Evolutionary conservation across 2,329 filamentous ascomycete genomes (phyloP).

Genomic region (Ceratocystis albifundus): DNA sequence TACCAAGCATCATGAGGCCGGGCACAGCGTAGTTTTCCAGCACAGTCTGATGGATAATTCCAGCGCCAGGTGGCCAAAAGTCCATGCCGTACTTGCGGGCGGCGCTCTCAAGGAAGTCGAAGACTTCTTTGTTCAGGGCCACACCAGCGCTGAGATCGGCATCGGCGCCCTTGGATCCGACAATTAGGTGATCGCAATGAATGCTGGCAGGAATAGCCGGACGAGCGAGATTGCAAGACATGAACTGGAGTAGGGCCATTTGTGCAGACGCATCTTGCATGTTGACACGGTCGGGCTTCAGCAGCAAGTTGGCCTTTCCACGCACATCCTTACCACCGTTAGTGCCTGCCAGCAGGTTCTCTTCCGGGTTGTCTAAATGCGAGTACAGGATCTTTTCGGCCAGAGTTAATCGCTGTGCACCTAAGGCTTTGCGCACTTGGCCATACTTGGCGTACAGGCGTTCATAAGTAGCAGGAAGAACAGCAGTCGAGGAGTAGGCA

Average conservation of each 20-base stretch:
- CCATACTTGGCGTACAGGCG: conserved; percentile 67
- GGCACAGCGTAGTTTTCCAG: conserved; percentile 97
- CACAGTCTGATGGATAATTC: conserved; percentile 95
- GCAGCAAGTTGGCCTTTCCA: conserved; percentile 82
- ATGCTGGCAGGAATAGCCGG: conserved; percentile 95
- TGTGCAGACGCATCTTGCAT: conserved; percentile 99
- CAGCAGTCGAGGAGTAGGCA: conserved; percentile 33
- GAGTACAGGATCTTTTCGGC: conserved; percentile 98
- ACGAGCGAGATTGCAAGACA: conserved; percentile 80
- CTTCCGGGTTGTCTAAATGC: conserved; percentile 80
- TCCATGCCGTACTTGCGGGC: conserved; percentile 86
- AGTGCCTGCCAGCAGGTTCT: conserved; percentile 71
- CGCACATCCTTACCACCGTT: conserved; percentile 74
- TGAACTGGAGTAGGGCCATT: conserved; percentile 97
- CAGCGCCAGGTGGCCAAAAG: conserved; percentile 88
- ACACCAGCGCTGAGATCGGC: conserved; percentile 77
- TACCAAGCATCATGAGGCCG: conserved; percentile 96
- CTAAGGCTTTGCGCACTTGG: conserved; percentile 63
- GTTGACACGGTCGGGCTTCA: conserved; percentile 92
- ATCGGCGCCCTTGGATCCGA: conserved; percentile 81
- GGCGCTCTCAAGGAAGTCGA: conserved; percentile 91
- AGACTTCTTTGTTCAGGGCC: conserved; percentile 88
- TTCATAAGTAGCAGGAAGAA: conserved; percentile 60
- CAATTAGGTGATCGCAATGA: conserved; percentile 98
- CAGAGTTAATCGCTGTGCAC: conserved; percentile 59